Conservation (phyloP, 2,329 filamentous ascomycete species). For the Chrysoporthe cubensis region DNA sequence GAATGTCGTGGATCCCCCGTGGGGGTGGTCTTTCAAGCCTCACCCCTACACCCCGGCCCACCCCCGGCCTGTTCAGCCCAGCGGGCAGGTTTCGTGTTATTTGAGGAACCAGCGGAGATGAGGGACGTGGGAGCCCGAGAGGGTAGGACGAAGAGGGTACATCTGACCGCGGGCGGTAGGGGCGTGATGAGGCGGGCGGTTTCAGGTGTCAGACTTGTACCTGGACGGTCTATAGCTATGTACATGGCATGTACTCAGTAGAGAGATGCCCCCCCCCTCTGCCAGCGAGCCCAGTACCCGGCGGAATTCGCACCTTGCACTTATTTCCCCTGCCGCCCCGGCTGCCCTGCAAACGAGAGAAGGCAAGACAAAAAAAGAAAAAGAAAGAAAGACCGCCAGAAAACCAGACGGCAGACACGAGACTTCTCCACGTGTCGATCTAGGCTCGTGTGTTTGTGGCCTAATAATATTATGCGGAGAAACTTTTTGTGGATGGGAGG, state of each 20-base stretch:
- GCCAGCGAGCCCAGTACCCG: neutral
- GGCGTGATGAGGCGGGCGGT: neutral
- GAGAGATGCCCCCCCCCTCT: neutral
- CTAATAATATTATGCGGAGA: neutral
- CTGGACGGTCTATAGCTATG: neutral
- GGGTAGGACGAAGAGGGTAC: constrained; percentile 16
- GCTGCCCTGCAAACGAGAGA: no score
- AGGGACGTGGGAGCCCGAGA: constrained; percentile 14
- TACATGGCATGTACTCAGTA: neutral
- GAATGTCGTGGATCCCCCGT: constrained; percentile 9
- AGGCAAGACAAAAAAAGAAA: no score
- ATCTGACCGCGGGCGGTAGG: neutral
- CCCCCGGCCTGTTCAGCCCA: constrained; percentile 5
- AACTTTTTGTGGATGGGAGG: neutral
- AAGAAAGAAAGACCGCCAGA: no score
- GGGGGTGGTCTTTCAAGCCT: neutral
- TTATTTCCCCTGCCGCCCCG: neutral
- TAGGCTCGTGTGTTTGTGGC: neutral
- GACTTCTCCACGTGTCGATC: no score
- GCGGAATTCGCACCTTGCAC: neutral
- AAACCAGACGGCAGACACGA: neutral
- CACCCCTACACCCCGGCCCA: neutral
- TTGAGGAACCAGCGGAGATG: constrained; percentile 8
- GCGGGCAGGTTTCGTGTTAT: constrained; percentile 13
- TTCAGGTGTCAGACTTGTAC: constrained; percentile 5